Conservation (phyloP, 2,329 filamentous ascomycete genomes). For the Dissoconium aciculare region DNA sequence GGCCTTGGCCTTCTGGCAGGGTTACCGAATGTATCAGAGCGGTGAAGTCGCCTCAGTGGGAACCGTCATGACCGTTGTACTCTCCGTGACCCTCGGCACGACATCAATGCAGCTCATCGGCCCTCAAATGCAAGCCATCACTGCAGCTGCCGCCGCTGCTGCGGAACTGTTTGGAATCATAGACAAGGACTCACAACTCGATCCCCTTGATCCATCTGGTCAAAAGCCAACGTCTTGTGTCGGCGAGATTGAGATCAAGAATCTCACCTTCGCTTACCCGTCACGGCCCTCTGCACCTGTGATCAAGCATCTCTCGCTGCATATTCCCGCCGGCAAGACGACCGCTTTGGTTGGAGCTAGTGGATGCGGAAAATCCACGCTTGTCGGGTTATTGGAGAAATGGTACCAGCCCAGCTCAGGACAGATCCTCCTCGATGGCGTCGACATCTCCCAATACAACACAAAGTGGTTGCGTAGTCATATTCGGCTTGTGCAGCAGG, state of each 20-base stretch:
- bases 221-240: slow-evolving; percentile 11
- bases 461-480: slow-evolving; percentile 22
- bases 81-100: slow-evolving; percentile 23
- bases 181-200: slow-evolving; percentile 26
- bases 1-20: slow-evolving; percentile 31
- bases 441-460: slow-evolving; percentile 18
- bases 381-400: slow-evolving; percentile 23
- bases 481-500: slow-evolving; percentile 24
- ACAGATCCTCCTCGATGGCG: slow-evolving; percentile 21
- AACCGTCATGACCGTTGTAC: slow-evolving; percentile 24
- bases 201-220: slow-evolving; percentile 22
- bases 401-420: slow-evolving; percentile 22
- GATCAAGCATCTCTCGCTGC: slow-evolving; percentile 23
- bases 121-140: slow-evolving; percentile 29
- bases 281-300: slow-evolving; percentile 25
- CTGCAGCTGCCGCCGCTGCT: slow-evolving; percentile 30
- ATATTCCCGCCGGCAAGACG: slow-evolving; percentile 28
- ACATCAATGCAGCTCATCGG: slow-evolving; percentile 27
- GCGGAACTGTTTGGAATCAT: slow-evolving; percentile 29
- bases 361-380: slow-evolving; percentile 27
- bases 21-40: slow-evolving; percentile 24
- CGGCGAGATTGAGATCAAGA: slow-evolving; percentile 44
- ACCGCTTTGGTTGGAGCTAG: slow-evolving; percentile 31
- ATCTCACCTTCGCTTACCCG: slow-evolving; percentile 61
- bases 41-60: slow-evolving; percentile 22